Percentiles rank a stretch among this genome's conserved stretches.
Conservation (phyloP, 192 early-diverging fungal species). For the Backusella westeae region DNA sequence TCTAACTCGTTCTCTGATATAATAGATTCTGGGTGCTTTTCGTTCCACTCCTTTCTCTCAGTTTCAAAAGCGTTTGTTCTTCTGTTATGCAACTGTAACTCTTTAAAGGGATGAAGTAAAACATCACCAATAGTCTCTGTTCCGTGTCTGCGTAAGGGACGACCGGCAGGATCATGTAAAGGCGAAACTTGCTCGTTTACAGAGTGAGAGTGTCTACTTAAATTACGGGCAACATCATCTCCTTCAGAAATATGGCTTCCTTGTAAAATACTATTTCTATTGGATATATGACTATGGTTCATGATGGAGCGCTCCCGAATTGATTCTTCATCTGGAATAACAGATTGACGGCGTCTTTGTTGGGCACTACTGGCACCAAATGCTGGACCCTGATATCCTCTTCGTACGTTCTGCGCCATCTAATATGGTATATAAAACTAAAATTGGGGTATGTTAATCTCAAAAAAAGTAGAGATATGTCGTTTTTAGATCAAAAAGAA, state of each 20-base stretch:
- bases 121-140: constrained; percentile 37
- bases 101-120: constrained; percentile 24
- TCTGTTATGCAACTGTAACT: constrained; percentile 19
- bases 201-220: not conserved
- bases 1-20: not conserved
- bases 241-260: not conserved
- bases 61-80: constrained; percentile 19
- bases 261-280: not conserved
- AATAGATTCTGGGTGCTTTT: constrained; percentile 6
- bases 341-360: not conserved
- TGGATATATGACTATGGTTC: not conserved
- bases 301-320: too few species aligned
- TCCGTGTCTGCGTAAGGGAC: constrained; percentile 24
- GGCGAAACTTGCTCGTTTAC: not conserved
- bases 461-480: not conserved
- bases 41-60: constrained; percentile 23
- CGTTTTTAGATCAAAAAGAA: not conserved
- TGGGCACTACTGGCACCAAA: not conserved
- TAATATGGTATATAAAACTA: constrained; percentile 5
- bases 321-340: not conserved
- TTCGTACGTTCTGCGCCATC: constrained; percentile 4
- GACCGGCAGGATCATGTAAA: constrained; percentile 22
- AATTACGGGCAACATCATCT: not conserved
- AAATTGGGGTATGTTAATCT: constrained; percentile 4
- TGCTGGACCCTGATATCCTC: constrained; percentile 7